phyloP scores from a whole-genome alignment of 2,329 filamentous ascomycete species.

The Didymellaceae sp. region DNA sequence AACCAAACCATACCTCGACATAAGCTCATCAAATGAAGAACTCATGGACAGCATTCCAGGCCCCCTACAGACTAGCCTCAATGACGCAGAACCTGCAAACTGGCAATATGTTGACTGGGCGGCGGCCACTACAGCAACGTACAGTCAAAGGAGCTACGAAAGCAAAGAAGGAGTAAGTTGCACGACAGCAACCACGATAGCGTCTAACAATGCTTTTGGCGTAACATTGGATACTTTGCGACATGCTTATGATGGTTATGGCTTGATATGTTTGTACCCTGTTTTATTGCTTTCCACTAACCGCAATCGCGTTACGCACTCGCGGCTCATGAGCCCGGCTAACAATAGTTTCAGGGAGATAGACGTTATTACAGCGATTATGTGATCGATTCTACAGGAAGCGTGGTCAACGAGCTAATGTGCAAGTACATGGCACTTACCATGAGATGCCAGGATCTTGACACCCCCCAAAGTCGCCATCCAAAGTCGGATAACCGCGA shows the following conservation, averaged over 20 bases:
- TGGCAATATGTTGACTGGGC: constrained; percentile 45
- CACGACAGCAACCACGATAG: constrained; percentile 6
- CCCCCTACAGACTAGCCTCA: constrained; percentile 40
- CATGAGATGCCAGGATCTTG: neutral
- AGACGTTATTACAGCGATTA: neutral
- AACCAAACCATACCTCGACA: constrained; percentile 36
- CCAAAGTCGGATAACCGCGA: neutral
- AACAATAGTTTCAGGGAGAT: neutral
- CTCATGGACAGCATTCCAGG: constrained; percentile 32
- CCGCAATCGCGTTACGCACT: neutral
- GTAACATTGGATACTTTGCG: constrained; percentile 1
- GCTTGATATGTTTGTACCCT: constrained; percentile 16
- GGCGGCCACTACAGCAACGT: constrained; percentile 9
- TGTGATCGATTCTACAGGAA: neutral
- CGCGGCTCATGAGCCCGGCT: neutral
- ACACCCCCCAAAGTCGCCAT: neutral
- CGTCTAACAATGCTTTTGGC: constrained; percentile 7
- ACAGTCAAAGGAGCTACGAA: neutral
- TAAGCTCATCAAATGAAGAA: constrained; percentile 20
- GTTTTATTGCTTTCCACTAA: constrained; percentile 8
- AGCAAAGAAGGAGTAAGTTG: constrained; percentile 13
- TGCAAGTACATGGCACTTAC: constrained; percentile 11
- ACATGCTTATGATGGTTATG: neutral
- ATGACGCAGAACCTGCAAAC: constrained; percentile 35
- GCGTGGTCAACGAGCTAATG: constrained; percentile 13